Evolutionary conservation across 2,329 filamentous ascomycete species (phyloP).

Genomic region (Ophiostoma perfectum): DNA sequence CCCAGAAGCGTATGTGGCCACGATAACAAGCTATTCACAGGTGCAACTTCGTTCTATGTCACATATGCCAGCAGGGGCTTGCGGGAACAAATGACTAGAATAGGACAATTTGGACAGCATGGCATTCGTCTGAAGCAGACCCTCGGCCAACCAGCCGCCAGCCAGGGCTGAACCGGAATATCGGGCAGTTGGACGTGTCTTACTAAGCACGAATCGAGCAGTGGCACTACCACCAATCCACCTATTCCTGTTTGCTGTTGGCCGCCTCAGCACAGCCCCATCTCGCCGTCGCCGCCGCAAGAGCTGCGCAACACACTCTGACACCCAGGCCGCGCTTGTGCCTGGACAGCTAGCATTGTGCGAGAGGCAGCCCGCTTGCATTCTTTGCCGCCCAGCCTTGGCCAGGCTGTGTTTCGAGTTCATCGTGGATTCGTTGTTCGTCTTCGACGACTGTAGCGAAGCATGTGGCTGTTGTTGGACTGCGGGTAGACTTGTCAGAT

Average conservation of each 20-base stretch:
- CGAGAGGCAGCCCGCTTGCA: constrained; percentile 3
- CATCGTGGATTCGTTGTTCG: background rate
- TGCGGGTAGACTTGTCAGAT: background rate
- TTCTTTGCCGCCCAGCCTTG: background rate
- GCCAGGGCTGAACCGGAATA: too few species aligned
- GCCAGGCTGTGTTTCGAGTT: background rate
- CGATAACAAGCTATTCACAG: background rate
- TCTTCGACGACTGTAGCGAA: background rate
- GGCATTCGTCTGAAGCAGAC: too few species aligned
- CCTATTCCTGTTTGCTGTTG: background rate
- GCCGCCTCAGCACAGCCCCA: constrained; percentile 8
- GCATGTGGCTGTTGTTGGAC: background rate
- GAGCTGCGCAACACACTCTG: background rate
- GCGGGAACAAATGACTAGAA: too few species aligned
- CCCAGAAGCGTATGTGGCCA: background rate
- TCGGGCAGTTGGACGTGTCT: background rate
- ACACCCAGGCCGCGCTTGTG: background rate
- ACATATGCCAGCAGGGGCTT: too few species aligned
- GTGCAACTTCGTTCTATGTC: background rate
- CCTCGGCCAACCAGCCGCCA: too few species aligned
- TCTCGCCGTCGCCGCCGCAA: background rate
- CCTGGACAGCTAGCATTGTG: background rate
- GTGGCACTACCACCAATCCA: background rate
- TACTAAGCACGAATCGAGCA: background rate
- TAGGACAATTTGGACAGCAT: too few species aligned